Percentiles rank a stretch among this genome's conserved stretches.
phyloP scores from a whole-genome alignment of 2,329 filamentous ascomycete species.

The Penicillium hordei region DNA sequence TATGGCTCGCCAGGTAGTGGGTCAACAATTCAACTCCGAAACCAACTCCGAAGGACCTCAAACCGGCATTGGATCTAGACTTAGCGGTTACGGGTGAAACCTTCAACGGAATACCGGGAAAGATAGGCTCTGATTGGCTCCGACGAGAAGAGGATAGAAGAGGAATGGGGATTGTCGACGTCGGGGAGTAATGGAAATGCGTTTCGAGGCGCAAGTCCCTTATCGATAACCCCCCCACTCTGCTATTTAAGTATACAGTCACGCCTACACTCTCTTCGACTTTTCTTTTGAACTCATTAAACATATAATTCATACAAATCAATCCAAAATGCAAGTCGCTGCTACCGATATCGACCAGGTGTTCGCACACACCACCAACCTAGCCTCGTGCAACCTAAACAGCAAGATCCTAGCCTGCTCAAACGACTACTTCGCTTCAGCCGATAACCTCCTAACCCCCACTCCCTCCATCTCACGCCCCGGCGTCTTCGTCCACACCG shows the following conservation, averaged over 20 bases:
- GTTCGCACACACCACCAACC: constrained; percentile 56
- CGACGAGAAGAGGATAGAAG: background rate
- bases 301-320: background rate
- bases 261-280: background rate
- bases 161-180: background rate
- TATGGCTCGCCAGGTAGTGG: constrained; percentile 6
- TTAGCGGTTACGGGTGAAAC: background rate
- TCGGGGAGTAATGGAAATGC: background rate
- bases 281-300: background rate
- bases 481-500: constrained; percentile 59
- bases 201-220: background rate
- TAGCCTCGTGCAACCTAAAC: constrained; percentile 49
- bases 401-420: constrained; percentile 57
- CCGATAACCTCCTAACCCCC: constrained; percentile 59
- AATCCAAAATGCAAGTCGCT: constrained; percentile 34
- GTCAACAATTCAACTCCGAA: constrained; percentile 7
- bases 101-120: background rate
- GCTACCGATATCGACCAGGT: constrained; percentile 53
- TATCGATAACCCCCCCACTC: constrained; percentile 13
- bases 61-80: background rate
- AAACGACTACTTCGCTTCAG: constrained; percentile 63
- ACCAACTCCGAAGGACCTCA: background rate
- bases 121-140: background rate
- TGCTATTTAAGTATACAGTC: constrained; percentile 11
- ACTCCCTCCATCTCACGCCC: constrained; percentile 57